Conservation (phyloP, 129 eudicot genomes). For the Arctium lappa region DNA sequence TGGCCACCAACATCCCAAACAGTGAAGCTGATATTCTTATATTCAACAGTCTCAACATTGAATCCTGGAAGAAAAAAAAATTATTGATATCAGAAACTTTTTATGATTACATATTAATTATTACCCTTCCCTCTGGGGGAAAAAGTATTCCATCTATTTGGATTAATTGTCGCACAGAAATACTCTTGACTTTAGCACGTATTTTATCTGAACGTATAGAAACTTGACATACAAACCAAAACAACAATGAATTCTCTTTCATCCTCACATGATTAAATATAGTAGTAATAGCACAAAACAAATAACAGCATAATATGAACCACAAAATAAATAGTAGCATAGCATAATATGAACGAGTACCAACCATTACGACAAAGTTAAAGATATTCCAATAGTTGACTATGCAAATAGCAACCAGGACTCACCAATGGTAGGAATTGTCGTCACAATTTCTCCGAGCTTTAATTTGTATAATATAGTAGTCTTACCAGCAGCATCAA, state of each 20-base stretch:
- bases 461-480: conserved; percentile 47
- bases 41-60: conserved; percentile 51
- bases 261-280: not conserved
- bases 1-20: conserved; percentile 55
- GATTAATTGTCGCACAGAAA: not conserved
- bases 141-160: not conserved
- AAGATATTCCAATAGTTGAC: not conserved
- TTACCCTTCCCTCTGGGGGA: too few species aligned
- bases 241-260: not conserved
- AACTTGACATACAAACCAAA: not conserved
- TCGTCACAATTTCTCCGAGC: conserved; percentile 46
- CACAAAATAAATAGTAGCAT: not conserved
- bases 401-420: not conserved
- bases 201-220: not conserved
- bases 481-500: conserved; percentile 57
- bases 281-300: not conserved
- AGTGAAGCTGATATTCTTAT: conserved; percentile 54
- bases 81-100: not conserved
- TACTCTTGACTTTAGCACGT: not conserved
- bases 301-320: not conserved
- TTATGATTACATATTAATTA: not conserved
- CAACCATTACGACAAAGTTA: not conserved
- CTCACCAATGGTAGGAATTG: conserved; percentile 47
- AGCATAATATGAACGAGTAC: not conserved
- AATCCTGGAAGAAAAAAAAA: conserved; percentile 26